Conservation (phyloP, 1,284 basidiomycete genomes). For the Marasmius sp. region DNA sequence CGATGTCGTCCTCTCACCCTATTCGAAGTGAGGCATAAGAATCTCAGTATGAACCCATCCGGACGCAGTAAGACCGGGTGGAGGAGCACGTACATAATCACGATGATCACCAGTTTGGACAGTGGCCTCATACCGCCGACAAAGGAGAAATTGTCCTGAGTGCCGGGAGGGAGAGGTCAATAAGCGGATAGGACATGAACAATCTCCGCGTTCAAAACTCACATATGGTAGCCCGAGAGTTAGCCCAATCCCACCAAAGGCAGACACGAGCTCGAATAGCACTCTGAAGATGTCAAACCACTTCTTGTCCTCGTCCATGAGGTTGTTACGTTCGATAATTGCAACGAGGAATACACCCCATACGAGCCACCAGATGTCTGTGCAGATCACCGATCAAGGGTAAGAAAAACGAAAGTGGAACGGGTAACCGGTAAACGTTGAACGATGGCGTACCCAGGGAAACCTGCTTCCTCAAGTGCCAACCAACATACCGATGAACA, state of each 20-base stretch:
- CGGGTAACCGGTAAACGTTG: background rate
- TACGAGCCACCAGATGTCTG: constrained; percentile 61
- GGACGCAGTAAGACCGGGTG: background rate
- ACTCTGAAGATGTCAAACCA: constrained; percentile 70
- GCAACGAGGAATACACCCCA: constrained; percentile 65
- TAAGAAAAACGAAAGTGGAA: background rate
- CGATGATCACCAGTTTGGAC: constrained; percentile 73
- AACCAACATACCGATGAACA: constrained; percentile 40
- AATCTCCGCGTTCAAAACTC: constrained; percentile 19
- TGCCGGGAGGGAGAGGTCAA: background rate
- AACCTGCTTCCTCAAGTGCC: constrained; percentile 71
- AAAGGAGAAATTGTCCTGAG: constrained; percentile 60
- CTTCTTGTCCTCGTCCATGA: constrained; percentile 54
- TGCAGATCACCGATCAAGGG: constrained; percentile 23
- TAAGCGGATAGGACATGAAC: too few species aligned
- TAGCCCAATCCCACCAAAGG: constrained; percentile 72
- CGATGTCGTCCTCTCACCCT: constrained; percentile 71
- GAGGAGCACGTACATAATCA: constrained; percentile 62
- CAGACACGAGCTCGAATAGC: constrained; percentile 67
- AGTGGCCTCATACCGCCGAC: constrained; percentile 64
- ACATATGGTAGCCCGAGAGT: constrained; percentile 67
- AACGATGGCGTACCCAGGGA: constrained; percentile 33
- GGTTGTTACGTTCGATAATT: constrained; percentile 64
- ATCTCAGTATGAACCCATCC: background rate
- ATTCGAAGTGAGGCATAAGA: background rate